Base-by-base conservation (phyloP, 768 basidiomycete species). In the Coprinopsis marcescibilis region DNA sequence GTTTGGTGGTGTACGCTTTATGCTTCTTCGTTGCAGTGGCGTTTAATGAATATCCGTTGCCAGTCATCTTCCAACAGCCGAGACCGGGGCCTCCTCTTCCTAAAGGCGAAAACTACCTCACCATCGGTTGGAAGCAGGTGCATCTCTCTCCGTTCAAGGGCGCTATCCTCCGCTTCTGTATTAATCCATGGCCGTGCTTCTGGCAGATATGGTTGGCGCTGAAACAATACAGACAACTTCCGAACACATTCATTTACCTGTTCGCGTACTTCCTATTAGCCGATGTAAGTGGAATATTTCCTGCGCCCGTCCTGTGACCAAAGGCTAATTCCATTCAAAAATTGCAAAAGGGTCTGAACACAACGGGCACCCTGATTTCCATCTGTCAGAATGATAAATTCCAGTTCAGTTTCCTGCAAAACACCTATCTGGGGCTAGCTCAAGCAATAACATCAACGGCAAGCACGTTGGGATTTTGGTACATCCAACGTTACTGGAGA, bases 71-170 rank as follows among this genome's bases (percentile, higher is more conserved):
- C 61, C 90, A 93, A 60, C 77, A 87, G 57, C 85, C 82, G n/a
- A 80, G 90, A 7, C 83, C 85, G 2, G 90, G 90, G 0, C 86
- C 89, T 43, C 65, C 80, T 11, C 67, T 93, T 17, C 90, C 90
- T 0, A 82, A 81, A 53, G 82, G 82, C 40, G 81, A 89, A 52
- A 75, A 63, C 49, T 92, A 91, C 56, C 50, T 90, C 21, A 88
- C 87, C 0, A 77, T 93, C 36, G 90, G 90, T 34, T 91, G 85
- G 84, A 89, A 86, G 58, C 88, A 90, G 70, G 85, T 80, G 48
- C n/a, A 61, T 56, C 1, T 21, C 25, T 35, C 12, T n/a, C n/a
- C n/a, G n/a, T 25, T 38, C n/a, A 24, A 23, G 21, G n/a, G 30
- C 36, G 13, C 21, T 15, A 34, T 34, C 10, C 33, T n/a, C 4